Percentiles rank a stretch among this genome's conserved stretches.
Evolutionary conservation across 768 basidiomycete genomes (phyloP).

Genomic region (Mycena filopes): DNA sequence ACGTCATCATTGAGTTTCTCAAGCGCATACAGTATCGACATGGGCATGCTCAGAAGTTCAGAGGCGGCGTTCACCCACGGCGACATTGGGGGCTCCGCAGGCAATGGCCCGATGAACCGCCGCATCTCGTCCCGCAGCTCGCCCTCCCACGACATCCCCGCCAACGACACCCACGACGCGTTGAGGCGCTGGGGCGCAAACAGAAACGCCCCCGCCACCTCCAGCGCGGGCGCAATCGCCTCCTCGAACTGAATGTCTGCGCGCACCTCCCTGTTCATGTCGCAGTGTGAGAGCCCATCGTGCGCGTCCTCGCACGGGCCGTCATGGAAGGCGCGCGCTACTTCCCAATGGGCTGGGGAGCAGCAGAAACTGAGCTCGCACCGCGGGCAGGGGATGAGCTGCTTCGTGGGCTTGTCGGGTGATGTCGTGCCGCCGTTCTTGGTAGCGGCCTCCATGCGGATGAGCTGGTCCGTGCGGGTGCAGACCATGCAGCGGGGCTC

Average conservation of each 20-base stretch:
- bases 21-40: conserved; percentile 1
- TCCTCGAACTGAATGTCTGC: background rate
- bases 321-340: conserved; percentile 7
- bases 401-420: too few species aligned
- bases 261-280: background rate
- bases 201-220: background rate
- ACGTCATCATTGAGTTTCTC: background rate
- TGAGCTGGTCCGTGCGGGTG: conserved; percentile 8
- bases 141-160: background rate
- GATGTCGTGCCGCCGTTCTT: too few species aligned
- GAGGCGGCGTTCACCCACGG: background rate
- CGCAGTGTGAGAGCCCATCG: conserved; percentile 7
- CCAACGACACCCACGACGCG: background rate
- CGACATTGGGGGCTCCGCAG: background rate
- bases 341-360: conserved; percentile 8
- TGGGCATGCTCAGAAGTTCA: background rate
- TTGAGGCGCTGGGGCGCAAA: background rate
- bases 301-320: background rate
- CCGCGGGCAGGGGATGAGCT: background rate
- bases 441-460: background rate
- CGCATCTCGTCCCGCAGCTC: background rate
- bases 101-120: background rate
- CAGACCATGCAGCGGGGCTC: background rate
- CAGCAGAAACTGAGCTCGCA: background rate
- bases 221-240: background rate